These are phyloP conservation scores for Xylariales sp. DNA, from an alignment of 2,329 filamentous ascomycete species.

Conservation along the genomic window DNA sequence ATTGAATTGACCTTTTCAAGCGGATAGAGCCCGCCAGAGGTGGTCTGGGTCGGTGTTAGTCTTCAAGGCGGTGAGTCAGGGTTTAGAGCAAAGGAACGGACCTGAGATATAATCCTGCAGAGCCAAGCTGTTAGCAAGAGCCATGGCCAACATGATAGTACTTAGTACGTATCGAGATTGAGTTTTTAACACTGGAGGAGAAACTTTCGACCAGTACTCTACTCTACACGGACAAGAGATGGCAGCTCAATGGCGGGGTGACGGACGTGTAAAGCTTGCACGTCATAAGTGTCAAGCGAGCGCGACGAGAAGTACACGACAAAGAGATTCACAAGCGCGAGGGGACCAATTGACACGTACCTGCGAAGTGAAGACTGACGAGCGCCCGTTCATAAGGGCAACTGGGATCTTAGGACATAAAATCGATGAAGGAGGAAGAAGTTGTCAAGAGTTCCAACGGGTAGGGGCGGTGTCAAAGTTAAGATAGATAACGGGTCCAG, in stretches of 20 bases:
- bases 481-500: not conserved
- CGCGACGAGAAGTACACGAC: no score
- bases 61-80: conserved; percentile 38
- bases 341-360: conserved; percentile 49
- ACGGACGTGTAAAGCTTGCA: no score
- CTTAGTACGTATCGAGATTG: not conserved
- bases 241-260: conserved; percentile 2
- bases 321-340: no score
- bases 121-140: conserved; percentile 36
- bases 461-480: not conserved
- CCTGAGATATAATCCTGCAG: conserved; percentile 71
- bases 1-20: conserved; percentile 35
- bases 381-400: conserved; percentile 82
- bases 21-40: conserved; percentile 48
- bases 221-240: no score
- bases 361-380: conserved; percentile 83
- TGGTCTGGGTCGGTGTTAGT: conserved; percentile 41
- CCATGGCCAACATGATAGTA: conserved; percentile 8
- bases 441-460: conserved; percentile 9
- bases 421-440: conserved; percentile 13
- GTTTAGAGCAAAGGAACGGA: conserved; percentile 34
- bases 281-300: no score
- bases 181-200: no score
- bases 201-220: no score
- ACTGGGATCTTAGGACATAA: conserved; percentile 31